phyloP scores from a whole-genome alignment of 176 grass and related monocot species.

The Elymus sibiricus region DNA sequence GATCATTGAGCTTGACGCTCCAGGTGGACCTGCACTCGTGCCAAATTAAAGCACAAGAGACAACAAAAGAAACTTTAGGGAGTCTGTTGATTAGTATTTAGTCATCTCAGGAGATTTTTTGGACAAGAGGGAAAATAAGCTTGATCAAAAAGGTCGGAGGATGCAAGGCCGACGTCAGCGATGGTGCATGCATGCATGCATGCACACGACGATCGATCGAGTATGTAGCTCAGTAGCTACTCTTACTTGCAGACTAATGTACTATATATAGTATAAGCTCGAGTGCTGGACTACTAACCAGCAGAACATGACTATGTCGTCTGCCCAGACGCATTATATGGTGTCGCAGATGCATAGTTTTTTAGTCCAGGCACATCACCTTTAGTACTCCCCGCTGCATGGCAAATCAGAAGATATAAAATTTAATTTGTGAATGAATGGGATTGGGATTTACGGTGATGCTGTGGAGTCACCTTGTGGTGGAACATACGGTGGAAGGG shows the following conservation, averaged over 20 bases:
- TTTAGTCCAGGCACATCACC: not conserved
- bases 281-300: not conserved
- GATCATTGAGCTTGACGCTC: too few species aligned
- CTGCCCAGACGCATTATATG: not conserved
- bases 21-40: too few species aligned
- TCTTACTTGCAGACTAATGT: not conserved
- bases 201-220: not conserved
- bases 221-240: too few species aligned
- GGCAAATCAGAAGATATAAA: not conserved
- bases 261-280: not conserved
- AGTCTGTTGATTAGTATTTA: too few species aligned
- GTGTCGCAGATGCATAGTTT: not conserved
- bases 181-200: not conserved
- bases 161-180: not conserved
- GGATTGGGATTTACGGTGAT: not conserved
- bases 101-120: not conserved
- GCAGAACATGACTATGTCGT: not conserved
- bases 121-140: not conserved
- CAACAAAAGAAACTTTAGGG: too few species aligned
- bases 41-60: too few species aligned
- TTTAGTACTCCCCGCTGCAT: not conserved
- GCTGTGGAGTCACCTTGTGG: too few species aligned
- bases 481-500: too few species aligned
- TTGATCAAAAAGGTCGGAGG: not conserved
- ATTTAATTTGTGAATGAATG: not conserved